A percentile compares a stretch with the other conserved stretches of the same genome.
Conservation (phyloP, 345 rosid genomes). For the Populus tremula region DNA sequence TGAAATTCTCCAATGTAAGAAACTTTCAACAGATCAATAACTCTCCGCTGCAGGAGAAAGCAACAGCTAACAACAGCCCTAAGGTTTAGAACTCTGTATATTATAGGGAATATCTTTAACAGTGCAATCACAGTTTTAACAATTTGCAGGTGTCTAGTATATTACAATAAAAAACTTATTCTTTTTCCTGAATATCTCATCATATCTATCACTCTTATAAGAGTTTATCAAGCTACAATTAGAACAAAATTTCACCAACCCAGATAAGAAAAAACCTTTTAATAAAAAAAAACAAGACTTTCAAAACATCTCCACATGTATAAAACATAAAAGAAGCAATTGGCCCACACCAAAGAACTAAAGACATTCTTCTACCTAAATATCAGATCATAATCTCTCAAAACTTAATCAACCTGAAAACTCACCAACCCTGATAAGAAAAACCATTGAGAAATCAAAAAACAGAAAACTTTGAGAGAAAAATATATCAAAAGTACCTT, state of each 20-base stretch:
- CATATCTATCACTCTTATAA: neutral
- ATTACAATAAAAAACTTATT: neutral
- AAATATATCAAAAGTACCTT: conserved; percentile 33
- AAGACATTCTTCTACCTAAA: too few species aligned
- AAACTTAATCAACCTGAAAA: too few species aligned
- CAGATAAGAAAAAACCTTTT: neutral
- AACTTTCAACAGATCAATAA: neutral
- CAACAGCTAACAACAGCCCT: neutral
- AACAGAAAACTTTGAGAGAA: neutral
- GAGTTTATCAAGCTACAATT: neutral
- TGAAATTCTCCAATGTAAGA: neutral
- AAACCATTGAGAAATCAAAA: neutral
- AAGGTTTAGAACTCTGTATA: neutral
- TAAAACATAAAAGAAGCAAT: too few species aligned
- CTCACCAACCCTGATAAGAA: too few species aligned
- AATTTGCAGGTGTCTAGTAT: too few species aligned
- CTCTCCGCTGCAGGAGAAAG: neutral
- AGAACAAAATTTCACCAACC: neutral
- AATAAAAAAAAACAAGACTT: neutral
- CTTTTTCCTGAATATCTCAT: neutral
- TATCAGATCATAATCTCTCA: too few species aligned
- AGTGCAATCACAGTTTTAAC: neutral
- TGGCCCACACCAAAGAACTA: too few species aligned
- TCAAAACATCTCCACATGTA: too few species aligned
- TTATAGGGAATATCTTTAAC: neutral